Percentiles rank a stretch among this genome's conserved stretches.
These are phyloP conservation scores for Xylaria sp. DNA, from an alignment of 2,329 filamentous ascomycete species.

Conservation along the genomic window DNA sequence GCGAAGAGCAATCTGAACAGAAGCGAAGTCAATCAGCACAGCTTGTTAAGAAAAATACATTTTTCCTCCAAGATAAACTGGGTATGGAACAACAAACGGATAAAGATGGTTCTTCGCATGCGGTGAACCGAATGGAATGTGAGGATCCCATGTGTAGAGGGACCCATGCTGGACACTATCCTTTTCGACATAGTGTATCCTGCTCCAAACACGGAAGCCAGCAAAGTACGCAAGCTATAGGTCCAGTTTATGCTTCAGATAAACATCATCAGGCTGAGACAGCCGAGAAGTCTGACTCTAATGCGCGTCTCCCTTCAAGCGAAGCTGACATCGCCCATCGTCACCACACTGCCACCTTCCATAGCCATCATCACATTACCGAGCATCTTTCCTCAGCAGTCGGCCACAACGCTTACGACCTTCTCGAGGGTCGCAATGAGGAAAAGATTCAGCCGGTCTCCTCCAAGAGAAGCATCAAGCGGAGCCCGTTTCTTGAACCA, in stretches of 20 bases:
- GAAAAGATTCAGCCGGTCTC: background rate
- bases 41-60: conserved; percentile 33
- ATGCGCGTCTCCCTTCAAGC: conserved; percentile 1
- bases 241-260: background rate
- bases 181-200: conserved; percentile 43
- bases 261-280: background rate
- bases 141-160: conserved; percentile 40
- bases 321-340: conserved; percentile 24
- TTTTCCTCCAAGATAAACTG: conserved; percentile 33
- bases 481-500: conserved; percentile 19
- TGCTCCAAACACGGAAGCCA: conserved; percentile 37
- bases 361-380: conserved; percentile 43
- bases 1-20: background rate
- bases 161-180: conserved; percentile 39
- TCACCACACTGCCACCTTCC: conserved; percentile 43
- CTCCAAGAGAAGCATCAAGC: conserved; percentile 1
- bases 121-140: conserved; percentile 32
- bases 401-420: conserved; percentile 23
- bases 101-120: background rate
- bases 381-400: conserved; percentile 41
- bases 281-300: conserved; percentile 4
- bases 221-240: conserved; percentile 19
- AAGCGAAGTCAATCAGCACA: conserved; percentile 3
- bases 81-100: conserved; percentile 5
- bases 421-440: background rate